These are phyloP conservation scores for Blepharisma undulans DNA, from an alignment of 169 alveolate species.

Conservation along the genomic window DNA sequence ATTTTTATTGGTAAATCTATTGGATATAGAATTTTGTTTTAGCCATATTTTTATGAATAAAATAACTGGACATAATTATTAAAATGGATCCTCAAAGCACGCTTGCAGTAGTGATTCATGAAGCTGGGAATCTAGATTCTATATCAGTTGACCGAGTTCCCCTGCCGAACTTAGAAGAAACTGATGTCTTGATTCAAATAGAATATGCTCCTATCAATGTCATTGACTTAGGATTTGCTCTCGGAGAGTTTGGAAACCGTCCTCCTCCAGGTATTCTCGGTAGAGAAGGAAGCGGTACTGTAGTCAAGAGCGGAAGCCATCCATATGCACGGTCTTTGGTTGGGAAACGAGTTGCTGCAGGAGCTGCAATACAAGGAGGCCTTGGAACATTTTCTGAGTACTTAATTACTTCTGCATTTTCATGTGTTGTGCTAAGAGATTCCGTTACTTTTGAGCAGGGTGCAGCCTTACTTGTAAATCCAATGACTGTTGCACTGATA, in stretches of 20 bases:
- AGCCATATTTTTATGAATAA: not conserved
- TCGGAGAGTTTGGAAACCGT: not conserved
- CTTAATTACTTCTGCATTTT: not conserved
- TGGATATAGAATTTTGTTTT: too few relatives aligned
- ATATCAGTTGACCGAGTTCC: not conserved
- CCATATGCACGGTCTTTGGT: conserved; percentile 2
- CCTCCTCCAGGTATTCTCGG: conserved; percentile 1
- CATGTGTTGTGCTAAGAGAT: not conserved
- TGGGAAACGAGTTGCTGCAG: conserved; percentile 8
- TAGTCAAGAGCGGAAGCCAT: conserved; percentile 27
- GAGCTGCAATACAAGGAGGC: not conserved
- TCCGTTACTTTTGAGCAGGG: not conserved
- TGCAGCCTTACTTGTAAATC: conserved; percentile 5
- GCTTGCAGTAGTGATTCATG: not conserved
- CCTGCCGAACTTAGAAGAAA: not conserved
- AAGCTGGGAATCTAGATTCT: not conserved
- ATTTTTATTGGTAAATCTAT: too few relatives aligned
- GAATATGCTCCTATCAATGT: conserved; percentile 18
- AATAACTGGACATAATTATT: not conserved
- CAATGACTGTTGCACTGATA: not conserved
- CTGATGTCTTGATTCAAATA: not conserved
- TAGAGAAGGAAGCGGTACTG: conserved; percentile 27
- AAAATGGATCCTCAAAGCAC: not conserved
- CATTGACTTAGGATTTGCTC: not conserved
- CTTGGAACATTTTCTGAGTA: conserved; percentile 12